Percentiles rank a stretch among this genome's conserved stretches.
These are phyloP conservation scores for Penicillium psychrofluorescens DNA, from an alignment of 495 filamentous ascomycete genomes.

Conservation along the genomic window DNA sequence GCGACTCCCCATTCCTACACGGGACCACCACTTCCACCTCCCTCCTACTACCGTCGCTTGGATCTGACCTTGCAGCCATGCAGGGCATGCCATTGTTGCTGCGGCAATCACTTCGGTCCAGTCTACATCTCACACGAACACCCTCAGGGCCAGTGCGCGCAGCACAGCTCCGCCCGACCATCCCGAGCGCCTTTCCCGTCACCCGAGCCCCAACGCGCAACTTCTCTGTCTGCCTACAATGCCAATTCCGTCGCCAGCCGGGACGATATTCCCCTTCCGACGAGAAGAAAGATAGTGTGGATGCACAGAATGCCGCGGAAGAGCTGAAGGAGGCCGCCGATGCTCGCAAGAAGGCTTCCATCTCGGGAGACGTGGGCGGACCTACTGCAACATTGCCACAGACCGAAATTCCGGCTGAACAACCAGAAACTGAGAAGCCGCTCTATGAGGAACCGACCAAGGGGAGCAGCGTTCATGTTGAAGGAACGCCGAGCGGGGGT, in stretches of 20 bases:
- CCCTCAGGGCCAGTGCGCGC: conserved; percentile 9
- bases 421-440: conserved; percentile 6
- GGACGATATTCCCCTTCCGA: conserved; percentile 11
- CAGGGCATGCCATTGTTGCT: conserved; percentile 37
- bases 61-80: conserved; percentile 26
- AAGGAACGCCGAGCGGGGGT: conserved; percentile 13
- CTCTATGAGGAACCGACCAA: background rate
- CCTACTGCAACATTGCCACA: conserved; percentile 1
- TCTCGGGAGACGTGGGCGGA: conserved; percentile 18
- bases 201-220: conserved; percentile 14
- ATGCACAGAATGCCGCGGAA: conserved; percentile 12
- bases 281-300: conserved; percentile 11
- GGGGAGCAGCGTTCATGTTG: background rate
- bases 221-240: conserved; percentile 34
- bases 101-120: conserved; percentile 30
- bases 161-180: conserved; percentile 11
- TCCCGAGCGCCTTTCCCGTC: conserved; percentile 17
- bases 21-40: conserved; percentile 5
- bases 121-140: conserved; percentile 17
- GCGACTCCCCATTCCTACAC: conserved; percentile 3
- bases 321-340: conserved; percentile 7
- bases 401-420: background rate
- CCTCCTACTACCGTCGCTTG: conserved; percentile 10
- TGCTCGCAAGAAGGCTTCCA: conserved; percentile 11
- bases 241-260: conserved; percentile 28